Percentiles rank a stretch among this genome's conserved stretches.
These are phyloP conservation scores for Lactifluus pinguis DNA, from an alignment of 768 basidiomycete species.

Conservation along the genomic window DNA sequence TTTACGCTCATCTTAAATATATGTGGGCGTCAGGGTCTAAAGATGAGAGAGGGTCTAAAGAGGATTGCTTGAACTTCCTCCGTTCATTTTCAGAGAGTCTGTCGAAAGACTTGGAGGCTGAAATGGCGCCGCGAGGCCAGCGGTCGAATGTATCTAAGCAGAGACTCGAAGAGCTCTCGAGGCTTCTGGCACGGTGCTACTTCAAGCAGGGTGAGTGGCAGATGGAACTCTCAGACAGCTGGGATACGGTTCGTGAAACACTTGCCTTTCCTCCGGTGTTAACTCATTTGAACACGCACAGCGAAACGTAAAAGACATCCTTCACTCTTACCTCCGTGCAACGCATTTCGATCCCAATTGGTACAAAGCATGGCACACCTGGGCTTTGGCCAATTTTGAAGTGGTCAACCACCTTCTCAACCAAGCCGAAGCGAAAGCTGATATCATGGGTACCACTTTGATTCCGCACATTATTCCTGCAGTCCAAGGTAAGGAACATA, in stretches of 20 bases:
- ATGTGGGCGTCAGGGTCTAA: slow-evolving; percentile 85
- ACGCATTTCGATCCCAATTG: slow-evolving; percentile 90
- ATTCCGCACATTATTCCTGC: slow-evolving; percentile 85
- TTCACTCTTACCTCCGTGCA: slow-evolving; percentile 76
- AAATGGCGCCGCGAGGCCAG: slow-evolving; percentile 37
- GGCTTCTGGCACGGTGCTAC: slow-evolving; percentile 91
- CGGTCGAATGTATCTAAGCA: slow-evolving; percentile 47
- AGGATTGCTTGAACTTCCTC: slow-evolving; percentile 75
- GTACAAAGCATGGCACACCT: slow-evolving; percentile 99
- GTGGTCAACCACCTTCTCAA: slow-evolving; percentile 77
- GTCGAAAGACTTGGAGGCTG: slow-evolving; percentile 61
- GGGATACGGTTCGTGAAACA: slow-evolving; percentile 55
- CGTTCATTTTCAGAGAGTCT: slow-evolving; percentile 75
- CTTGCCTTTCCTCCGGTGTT: neutral
- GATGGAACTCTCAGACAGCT: slow-evolving; percentile 65
- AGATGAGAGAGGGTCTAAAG: slow-evolving; percentile 66
- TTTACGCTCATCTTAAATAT: slow-evolving; percentile 92
- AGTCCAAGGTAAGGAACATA: slow-evolving; percentile 55
- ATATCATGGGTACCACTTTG: slow-evolving; percentile 53
- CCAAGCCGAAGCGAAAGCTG: slow-evolving; percentile 47
- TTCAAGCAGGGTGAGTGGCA: slow-evolving; percentile 98
- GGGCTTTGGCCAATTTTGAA: slow-evolving; percentile 95
- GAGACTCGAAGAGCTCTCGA: slow-evolving; percentile 62
- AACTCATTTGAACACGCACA: slow-evolving; percentile 27
- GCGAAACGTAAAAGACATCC: slow-evolving; percentile 73